Conservation (phyloP, 345 rosid species). For the Eutrema heterophyllum region DNA sequence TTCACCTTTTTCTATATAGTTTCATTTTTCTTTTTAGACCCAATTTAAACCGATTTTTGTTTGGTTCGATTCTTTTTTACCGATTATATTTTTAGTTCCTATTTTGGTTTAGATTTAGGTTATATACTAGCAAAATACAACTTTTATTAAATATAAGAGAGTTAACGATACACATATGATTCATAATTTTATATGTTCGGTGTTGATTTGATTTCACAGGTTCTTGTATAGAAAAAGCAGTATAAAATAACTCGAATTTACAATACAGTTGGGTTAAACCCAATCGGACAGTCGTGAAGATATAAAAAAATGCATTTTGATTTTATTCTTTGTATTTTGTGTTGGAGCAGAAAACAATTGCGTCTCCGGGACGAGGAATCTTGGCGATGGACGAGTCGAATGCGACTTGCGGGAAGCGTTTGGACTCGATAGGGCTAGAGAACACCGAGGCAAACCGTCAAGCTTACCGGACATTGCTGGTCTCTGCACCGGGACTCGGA, state of each 20-base stretch:
- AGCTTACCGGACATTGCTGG: conserved; percentile 87
- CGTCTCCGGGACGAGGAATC: conserved; percentile 97
- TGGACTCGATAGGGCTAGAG: conserved; percentile 90
- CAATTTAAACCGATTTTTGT: not conserved
- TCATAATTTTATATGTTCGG: not conserved
- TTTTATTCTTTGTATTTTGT: not conserved
- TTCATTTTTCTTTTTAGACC: not conserved
- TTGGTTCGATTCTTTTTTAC: not conserved
- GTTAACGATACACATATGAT: not conserved
- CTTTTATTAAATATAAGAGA: not conserved
- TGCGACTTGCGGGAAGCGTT: conserved; percentile 95
- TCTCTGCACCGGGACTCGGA: conserved; percentile 80
- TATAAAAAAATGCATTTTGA: not conserved
- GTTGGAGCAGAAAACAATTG: conserved; percentile 69
- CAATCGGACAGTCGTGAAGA: not conserved
- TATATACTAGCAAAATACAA: not conserved
- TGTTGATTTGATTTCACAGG: not conserved
- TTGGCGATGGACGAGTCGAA: conserved; percentile 99
- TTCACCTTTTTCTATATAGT: not conserved
- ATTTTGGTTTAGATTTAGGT: not conserved
- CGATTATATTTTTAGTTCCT: not conserved
- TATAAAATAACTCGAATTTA: not conserved
- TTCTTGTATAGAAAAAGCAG: not conserved
- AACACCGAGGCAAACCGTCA: conserved; percentile 97
- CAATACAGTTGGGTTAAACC: not conserved